phyloP scores from a whole-genome alignment of 805 yeast genomes.

The Candida insectalens region DNA sequence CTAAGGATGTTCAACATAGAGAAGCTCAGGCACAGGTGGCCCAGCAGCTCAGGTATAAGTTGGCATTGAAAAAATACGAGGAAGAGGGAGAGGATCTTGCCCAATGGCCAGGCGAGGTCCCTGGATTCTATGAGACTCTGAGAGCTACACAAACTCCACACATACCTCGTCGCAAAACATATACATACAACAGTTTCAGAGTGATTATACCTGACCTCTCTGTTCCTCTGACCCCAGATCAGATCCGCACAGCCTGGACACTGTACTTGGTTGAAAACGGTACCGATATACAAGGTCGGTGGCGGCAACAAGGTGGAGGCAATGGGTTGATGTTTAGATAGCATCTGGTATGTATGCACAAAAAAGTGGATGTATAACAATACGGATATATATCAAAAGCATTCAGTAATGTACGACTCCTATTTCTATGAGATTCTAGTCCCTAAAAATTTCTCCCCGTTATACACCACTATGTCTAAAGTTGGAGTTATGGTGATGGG shows the following conservation, averaged over 20 bases:
- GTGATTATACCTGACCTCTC: constrained; percentile 21
- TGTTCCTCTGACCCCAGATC: constrained; percentile 72
- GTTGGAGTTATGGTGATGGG: constrained; percentile 92
- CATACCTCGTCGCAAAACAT: background rate
- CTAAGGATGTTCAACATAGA: constrained; percentile 58
- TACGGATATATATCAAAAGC: background rate
- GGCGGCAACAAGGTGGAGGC: constrained; percentile 66
- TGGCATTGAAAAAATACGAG: constrained; percentile 19
- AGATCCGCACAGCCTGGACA: constrained; percentile 84
- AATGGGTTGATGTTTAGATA: constrained; percentile 64
- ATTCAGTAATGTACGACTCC: background rate
- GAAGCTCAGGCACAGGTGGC: constrained; percentile 33
- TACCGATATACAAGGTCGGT: constrained; percentile 47
- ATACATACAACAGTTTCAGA: constrained; percentile 11
- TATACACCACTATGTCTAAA: constrained; percentile 56
- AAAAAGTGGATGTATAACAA: background rate
- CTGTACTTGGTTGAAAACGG: constrained; percentile 59
- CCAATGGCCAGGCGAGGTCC: constrained; percentile 16
- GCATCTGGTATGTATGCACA: background rate
- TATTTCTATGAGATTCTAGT: background rate
- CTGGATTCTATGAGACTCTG: constrained; percentile 8
- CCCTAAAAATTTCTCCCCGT: background rate
- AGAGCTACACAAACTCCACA: background rate
- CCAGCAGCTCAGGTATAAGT: constrained; percentile 33
- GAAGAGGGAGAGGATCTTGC: constrained; percentile 15